These are phyloP conservation scores for Cryphonectria naterciae DNA, from an alignment of 2,329 filamentous ascomycete genomes.

Conservation along the genomic window DNA sequence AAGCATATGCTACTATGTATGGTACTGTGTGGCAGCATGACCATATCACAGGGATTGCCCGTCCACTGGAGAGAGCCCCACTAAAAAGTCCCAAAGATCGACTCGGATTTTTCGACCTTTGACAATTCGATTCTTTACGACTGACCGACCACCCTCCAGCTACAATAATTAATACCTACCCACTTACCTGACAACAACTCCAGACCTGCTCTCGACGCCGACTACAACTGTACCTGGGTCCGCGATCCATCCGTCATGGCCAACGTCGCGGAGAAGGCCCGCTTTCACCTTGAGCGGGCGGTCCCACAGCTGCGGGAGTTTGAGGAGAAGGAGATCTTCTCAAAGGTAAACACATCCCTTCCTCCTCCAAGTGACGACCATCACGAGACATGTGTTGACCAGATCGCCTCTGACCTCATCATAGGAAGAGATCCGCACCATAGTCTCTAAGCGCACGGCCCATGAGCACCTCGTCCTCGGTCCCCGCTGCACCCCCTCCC, in stretches of 20 bases:
- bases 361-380: conserved; percentile 16
- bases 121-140: conserved; percentile 15
- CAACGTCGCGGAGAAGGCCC: conserved; percentile 87
- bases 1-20: too few relatives aligned
- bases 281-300: conserved; percentile 90
- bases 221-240: not conserved
- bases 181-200: not conserved
- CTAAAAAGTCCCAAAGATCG: conserved; percentile 27
- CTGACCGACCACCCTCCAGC: not conserved
- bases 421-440: conserved; percentile 85
- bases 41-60: not conserved
- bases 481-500: conserved; percentile 73
- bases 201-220: not conserved
- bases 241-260: conserved; percentile 61
- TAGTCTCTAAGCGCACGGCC: conserved; percentile 87
- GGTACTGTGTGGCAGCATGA: not conserved
- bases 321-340: conserved; percentile 90
- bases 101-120: conserved; percentile 9
- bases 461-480: conserved; percentile 91
- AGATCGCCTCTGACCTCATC: conserved; percentile 24
- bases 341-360: conserved; percentile 56
- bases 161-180: not conserved
- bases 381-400: not conserved
- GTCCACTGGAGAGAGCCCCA: not conserved
- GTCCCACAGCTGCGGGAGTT: conserved; percentile 92